A percentile compares a stretch with the other conserved stretches of the same genome.
phyloP scores from a whole-genome alignment of 2,329 filamentous ascomycete genomes.

The Sporothrix variecibatus region DNA sequence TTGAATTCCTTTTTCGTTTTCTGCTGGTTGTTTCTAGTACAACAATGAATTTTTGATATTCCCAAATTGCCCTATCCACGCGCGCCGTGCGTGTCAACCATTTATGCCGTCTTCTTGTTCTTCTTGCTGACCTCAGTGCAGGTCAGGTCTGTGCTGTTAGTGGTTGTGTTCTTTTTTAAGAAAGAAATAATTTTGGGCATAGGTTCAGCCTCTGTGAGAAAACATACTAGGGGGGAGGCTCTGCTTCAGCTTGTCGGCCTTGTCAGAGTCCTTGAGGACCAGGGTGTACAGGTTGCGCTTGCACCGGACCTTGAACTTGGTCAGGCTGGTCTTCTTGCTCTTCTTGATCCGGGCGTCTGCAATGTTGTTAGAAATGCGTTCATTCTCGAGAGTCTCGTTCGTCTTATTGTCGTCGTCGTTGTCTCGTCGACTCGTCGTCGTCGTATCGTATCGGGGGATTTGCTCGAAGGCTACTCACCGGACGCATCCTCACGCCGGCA shows the following conservation, averaged over 20 bases:
- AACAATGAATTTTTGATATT: background rate
- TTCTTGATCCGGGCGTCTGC: constrained; percentile 92
- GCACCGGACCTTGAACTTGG: constrained; percentile 99
- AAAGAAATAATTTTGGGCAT: background rate
- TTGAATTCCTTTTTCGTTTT: constrained; percentile 23
- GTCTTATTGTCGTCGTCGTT: background rate
- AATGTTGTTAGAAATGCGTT: constrained; percentile 30
- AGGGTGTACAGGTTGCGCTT: constrained; percentile 95
- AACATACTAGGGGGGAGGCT: constrained; percentile 86
- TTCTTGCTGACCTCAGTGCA: constrained; percentile 60
- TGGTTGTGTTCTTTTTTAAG: too few species aligned
- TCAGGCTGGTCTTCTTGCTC: constrained; percentile 84
- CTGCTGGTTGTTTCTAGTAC: constrained; percentile 13
- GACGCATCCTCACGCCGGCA: constrained; percentile 99
- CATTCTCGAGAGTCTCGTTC: constrained; percentile 24
- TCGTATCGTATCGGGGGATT: background rate
- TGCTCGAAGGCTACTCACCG: constrained; percentile 67
- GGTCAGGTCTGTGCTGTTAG: constrained; percentile 46
- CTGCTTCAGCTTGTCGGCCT: constrained; percentile 99
- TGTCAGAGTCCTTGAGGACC: constrained; percentile 96
- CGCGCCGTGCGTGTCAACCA: constrained; percentile 29
- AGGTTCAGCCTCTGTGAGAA: too few species aligned
- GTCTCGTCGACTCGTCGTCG: constrained; percentile 1
- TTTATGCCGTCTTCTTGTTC: constrained; percentile 56
- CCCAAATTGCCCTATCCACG: constrained; percentile 7